Base-by-base conservation (phyloP, 1,139 yeast species). In the Kodamaea plutei region DNA sequence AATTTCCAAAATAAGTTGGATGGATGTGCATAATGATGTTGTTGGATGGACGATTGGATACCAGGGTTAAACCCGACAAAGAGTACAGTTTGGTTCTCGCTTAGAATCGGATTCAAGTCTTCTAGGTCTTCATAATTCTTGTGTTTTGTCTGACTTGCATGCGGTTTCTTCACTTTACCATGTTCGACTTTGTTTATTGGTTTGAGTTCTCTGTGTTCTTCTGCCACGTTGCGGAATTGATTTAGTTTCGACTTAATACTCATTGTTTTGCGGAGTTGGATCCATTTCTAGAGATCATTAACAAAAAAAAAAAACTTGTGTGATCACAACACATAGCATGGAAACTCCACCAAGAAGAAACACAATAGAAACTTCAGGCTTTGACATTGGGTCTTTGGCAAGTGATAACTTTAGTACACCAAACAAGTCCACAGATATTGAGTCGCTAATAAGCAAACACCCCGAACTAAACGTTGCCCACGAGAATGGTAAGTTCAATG, bases 11-110 rank as follows among this genome's bases (percentile, higher is more conserved):
- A 83, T 28, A 69, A 53, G 46, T 83, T 83, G 5, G 85, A 68
- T 20, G 61, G 74, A 45, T 83, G 91, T 0, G 93, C 93, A 49
- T 79, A 83, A 47, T 81, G 79, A 48, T 82, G 91, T 28, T 84
- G 88, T 8, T 62, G 56, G 16, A 59, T 45, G 1, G 87, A 76
- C 0, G 91, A 79, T 45, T 69, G 69, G 3, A 77, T 56, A 2
- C 91, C 87, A 0, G 94, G 94, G 44, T 83, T 83, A 58, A 69
- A 81, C 1, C 94, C 94, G 2, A 83, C 67, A 43, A 83, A 82
- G 3, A 83, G 61, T 3, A 81, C 63, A 40, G 35, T 53, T 46
- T 40, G 59, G 45, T 44, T 44, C 23, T 25, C 58, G 38, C 34
- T 5, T 15, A 35, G 20, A n/a, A 35, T 36, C 5, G 37, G 37